A percentile compares a stretch with the other conserved stretches of the same genome.
Conservation (phyloP, 2,329 filamentous ascomycete species). For the Paecilomyces formosus region DNA sequence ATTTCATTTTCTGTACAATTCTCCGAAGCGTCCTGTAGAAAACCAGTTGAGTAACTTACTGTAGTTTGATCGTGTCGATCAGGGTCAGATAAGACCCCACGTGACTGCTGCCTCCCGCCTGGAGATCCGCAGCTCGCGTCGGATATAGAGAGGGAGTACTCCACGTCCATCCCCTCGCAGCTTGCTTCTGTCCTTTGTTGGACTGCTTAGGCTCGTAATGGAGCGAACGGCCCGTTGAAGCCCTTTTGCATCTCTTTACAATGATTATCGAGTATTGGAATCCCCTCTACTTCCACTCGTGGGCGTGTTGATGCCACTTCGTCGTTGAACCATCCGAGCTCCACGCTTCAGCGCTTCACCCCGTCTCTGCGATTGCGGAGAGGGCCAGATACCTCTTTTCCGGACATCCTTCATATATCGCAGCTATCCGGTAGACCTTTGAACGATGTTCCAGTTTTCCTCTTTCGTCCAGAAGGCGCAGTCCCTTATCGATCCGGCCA, state of each 20-base stretch:
- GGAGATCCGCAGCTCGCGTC: background rate
- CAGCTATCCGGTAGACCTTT: background rate
- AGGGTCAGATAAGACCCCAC: background rate
- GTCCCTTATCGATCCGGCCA: conserved; percentile 85
- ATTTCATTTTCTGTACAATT: background rate
- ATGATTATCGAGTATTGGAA: conserved; percentile 15
- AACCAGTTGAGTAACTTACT: background rate
- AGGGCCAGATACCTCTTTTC: background rate
- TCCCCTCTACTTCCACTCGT: conserved; percentile 9
- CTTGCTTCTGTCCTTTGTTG: background rate
- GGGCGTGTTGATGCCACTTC: conserved; percentile 12
- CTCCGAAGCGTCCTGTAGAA: background rate
- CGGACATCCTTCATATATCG: background rate
- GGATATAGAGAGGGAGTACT: background rate
- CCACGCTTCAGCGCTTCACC: conserved; percentile 16
- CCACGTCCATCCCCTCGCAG: background rate
- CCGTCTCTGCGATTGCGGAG: conserved; percentile 3
- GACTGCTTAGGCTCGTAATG: background rate
- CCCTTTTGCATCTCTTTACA: conserved; percentile 17
- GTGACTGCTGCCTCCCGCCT: background rate
- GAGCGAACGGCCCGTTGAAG: background rate
- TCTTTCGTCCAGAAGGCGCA: conserved; percentile 93
- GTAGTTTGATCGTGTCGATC: background rate
- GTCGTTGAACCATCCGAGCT: conserved; percentile 11
- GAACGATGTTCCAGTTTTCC: conserved; percentile 55